Evolutionary conservation across 768 basidiomycete genomes (phyloP).

Genomic region (Xerocomellus dryophilus): DNA sequence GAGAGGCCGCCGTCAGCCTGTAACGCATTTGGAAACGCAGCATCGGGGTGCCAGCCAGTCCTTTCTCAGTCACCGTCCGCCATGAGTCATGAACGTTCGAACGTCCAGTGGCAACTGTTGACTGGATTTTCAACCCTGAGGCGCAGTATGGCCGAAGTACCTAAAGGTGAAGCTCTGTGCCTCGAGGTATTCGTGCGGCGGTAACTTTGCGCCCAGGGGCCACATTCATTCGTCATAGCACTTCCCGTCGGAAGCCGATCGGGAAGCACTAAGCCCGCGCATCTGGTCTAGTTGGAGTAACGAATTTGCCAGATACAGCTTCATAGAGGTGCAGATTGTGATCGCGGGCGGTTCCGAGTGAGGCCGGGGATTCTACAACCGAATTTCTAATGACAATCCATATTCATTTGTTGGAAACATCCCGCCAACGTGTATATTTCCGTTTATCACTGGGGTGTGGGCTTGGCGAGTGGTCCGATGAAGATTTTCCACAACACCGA

Average conservation of each 20-base stretch:
- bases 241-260: slow-evolving; percentile 28
- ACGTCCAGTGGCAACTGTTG: slow-evolving; percentile 10
- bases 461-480: slow-evolving; percentile 18
- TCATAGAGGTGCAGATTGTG: slow-evolving; percentile 6
- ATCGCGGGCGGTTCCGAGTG: slow-evolving; percentile 25
- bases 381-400: slow-evolving; percentile 31
- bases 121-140: slow-evolving; percentile 31
- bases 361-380: slow-evolving; percentile 15
- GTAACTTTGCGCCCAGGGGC: slow-evolving; percentile 27
- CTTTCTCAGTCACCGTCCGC: slow-evolving; percentile 14
- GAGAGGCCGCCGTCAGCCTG: slow-evolving; percentile 4
- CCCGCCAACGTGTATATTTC: slow-evolving; percentile 31
- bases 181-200: slow-evolving; percentile 36
- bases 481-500: slow-evolving; percentile 20
- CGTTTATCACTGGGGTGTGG: slow-evolving; percentile 24
- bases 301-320: slow-evolving; percentile 9
- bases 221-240: slow-evolving; percentile 28
- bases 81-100: slow-evolving; percentile 11
- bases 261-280: slow-evolving; percentile 23
- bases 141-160: slow-evolving; percentile 29
- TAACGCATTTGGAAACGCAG: slow-evolving; percentile 10
- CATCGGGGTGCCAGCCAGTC: slow-evolving; percentile 10
- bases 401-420: slow-evolving; percentile 23
- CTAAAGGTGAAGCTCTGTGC: slow-evolving; percentile 27
- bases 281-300: slow-evolving; percentile 10